A percentile compares a stretch with the other conserved stretches of the same genome.
Conservation (phyloP, 257 asterid genomes). For the Nicotiana tabacum region DNA sequence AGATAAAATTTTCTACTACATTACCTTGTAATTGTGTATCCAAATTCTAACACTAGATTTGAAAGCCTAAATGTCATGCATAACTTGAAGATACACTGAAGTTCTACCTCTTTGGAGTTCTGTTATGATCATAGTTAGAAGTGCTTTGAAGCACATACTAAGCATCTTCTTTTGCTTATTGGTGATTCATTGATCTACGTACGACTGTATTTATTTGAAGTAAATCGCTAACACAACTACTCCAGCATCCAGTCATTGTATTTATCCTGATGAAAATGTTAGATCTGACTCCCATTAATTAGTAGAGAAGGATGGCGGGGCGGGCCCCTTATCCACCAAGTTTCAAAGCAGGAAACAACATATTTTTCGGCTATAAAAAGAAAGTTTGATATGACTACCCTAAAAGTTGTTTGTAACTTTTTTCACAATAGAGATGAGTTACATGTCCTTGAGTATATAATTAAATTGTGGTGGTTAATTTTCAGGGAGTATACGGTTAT, state of each 20-base stretch:
- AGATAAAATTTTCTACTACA: neutral
- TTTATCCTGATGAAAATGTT: neutral
- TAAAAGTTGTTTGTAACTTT: neutral
- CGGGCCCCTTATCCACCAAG: neutral
- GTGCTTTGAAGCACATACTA: neutral
- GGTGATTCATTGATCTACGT: neutral
- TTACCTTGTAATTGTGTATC: neutral
- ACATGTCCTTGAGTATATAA: neutral
- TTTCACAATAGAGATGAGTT: neutral
- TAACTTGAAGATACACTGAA: neutral
- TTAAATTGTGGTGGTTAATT: neutral
- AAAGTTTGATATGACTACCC: neutral
- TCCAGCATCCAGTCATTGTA: neutral
- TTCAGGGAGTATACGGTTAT: constrained; percentile 74
- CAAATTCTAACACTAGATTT: constrained; percentile 7
- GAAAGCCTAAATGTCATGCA: neutral
- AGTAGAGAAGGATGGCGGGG: neutral
- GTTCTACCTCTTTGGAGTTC: neutral
- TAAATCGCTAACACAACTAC: neutral
- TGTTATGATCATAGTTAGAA: neutral
- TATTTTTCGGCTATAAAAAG: neutral
- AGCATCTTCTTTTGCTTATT: neutral
- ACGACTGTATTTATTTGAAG: neutral
- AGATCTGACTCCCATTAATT: neutral
- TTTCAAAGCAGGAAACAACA: neutral